phyloP scores from a whole-genome alignment of 345 rosid species.

The Dipteronia sinensis region DNA sequence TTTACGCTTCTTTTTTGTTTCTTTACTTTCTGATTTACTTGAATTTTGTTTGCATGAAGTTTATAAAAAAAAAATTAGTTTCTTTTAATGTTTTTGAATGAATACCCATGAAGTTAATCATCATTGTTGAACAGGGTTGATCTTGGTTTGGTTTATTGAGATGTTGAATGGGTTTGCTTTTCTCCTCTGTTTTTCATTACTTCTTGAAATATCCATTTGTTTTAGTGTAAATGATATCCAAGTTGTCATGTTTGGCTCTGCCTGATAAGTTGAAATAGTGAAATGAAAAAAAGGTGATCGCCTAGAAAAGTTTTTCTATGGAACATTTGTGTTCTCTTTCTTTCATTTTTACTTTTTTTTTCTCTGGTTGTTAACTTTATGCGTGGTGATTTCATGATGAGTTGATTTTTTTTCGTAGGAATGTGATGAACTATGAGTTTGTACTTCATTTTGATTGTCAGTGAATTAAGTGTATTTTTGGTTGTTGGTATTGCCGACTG shows the following conservation, averaged over 20 bases:
- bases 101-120: background rate
- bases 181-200: background rate
- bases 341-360: no score
- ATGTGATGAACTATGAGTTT: background rate
- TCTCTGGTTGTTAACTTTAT: background rate
- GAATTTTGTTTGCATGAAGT: background rate
- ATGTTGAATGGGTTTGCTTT: background rate
- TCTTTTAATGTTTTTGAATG: background rate
- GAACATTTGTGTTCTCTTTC: no score
- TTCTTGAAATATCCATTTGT: background rate
- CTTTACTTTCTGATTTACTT: background rate
- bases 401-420: background rate
- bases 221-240: background rate
- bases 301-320: background rate
- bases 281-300: background rate
- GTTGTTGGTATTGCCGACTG: background rate
- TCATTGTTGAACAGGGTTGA: conserved; percentile 10
- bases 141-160: background rate
- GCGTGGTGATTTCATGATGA: background rate
- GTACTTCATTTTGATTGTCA: background rate
- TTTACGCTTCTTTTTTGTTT: background rate
- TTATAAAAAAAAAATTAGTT: no score
- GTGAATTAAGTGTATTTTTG: background rate
- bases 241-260: background rate
- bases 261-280: background rate